Conservation (phyloP, 805 yeast genomes). For the Starmerella etchellsii region DNA sequence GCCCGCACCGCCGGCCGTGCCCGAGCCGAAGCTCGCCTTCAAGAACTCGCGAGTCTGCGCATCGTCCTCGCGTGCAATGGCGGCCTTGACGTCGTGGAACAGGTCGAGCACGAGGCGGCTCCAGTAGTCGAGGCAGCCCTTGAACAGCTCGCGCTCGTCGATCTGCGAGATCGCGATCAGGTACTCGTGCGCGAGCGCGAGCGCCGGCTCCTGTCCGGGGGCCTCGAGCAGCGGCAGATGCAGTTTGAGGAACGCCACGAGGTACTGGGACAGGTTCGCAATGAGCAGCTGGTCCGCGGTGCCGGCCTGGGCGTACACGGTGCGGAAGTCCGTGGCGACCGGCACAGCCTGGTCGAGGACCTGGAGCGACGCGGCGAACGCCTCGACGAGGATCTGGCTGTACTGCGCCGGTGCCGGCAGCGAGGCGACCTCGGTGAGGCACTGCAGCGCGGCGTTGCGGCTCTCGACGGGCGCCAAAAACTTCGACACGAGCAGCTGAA, state of each 20-base stretch:
- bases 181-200: conserved; percentile 64
- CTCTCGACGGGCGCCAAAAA: conserved; percentile 68
- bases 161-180: conserved; percentile 74
- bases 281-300: conserved; percentile 83
- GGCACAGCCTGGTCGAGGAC: conserved; percentile 60
- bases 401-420: conserved; percentile 40
- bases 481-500: conserved; percentile 58
- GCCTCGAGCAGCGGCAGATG: conserved; percentile 48
- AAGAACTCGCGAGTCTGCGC: conserved; percentile 58
- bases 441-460: conserved; percentile 74
- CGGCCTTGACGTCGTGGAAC: conserved; percentile 70
- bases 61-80: conserved; percentile 58
- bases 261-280: conserved; percentile 88
- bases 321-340: conserved; percentile 52
- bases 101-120: conserved; percentile 66
- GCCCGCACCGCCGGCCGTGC: conserved; percentile 24
- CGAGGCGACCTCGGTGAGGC: conserved; percentile 80
- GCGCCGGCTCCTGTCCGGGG: conserved; percentile 43
- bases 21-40: conserved; percentile 22
- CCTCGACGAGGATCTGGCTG: conserved; percentile 46
- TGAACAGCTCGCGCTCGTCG: conserved; percentile 91
- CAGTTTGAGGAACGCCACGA: conserved; percentile 68
- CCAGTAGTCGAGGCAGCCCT: conserved; percentile 95
- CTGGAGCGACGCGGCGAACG: conserved; percentile 64
- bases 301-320: conserved; percentile 59